Conservation (phyloP, 1,284 basidiomycete genomes). For the Termitomyces sp. region DNA sequence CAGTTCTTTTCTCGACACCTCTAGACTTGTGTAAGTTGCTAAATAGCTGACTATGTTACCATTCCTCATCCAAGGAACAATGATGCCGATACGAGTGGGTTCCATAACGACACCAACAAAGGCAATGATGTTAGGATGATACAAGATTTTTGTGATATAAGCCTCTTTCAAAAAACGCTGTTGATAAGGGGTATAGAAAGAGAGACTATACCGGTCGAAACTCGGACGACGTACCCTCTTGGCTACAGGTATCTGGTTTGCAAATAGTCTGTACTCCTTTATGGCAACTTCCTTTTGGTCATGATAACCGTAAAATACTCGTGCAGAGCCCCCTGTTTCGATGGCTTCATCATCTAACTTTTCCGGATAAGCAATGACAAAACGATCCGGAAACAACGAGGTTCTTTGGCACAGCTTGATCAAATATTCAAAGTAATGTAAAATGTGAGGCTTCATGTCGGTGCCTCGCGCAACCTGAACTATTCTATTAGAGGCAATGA, state of each 20-base stretch:
- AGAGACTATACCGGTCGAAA: neutral
- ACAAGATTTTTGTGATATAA: slow-evolving; percentile 8
- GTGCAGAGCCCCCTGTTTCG: slow-evolving; percentile 6
- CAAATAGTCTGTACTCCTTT: slow-evolving; percentile 10
- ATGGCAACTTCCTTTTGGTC: slow-evolving; percentile 8
- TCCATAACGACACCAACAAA: slow-evolving; percentile 14
- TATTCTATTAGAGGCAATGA: neutral
- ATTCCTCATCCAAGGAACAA: slow-evolving; percentile 13
- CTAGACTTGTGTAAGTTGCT: neutral
- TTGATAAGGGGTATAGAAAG: neutral
- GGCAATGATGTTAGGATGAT: slow-evolving; percentile 13
- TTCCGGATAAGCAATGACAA: neutral
- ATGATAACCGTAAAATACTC: slow-evolving; percentile 5
- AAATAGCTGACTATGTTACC: slow-evolving; percentile 7
- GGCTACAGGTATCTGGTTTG: neutral
- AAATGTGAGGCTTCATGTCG: slow-evolving; percentile 7
- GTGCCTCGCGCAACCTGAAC: slow-evolving; percentile 8
- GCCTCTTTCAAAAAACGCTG: slow-evolving; percentile 13
- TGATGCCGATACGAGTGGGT: slow-evolving; percentile 6
- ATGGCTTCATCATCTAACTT: neutral
- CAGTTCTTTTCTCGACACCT: slow-evolving; percentile 10
- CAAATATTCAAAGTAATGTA: slow-evolving; percentile 10
- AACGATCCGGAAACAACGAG: slow-evolving; percentile 3
- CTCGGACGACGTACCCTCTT: slow-evolving; percentile 4
- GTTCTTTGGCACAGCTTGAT: slow-evolving; percentile 9